A percentile compares a stretch with the other conserved stretches of the same genome.
Conservation (phyloP, 768 basidiomycete species). For the button mushroom (Agaricus bisporus) region DNA sequence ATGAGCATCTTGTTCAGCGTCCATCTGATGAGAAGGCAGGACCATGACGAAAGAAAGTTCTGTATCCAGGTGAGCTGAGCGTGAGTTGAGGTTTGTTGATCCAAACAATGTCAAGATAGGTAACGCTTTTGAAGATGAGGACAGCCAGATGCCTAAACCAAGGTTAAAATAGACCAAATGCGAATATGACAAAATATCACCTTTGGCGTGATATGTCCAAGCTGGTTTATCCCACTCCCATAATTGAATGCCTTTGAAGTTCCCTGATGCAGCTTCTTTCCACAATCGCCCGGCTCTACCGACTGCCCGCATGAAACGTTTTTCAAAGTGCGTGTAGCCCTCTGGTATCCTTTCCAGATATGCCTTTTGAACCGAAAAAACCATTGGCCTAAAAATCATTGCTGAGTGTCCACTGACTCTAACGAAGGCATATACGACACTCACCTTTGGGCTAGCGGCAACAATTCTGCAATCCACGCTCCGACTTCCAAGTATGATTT, state of each 20-base stretch:
- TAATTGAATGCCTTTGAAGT: slow-evolving; percentile 52
- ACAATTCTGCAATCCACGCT: slow-evolving; percentile 65
- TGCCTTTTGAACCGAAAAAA: slow-evolving; percentile 82
- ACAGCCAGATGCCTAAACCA: slow-evolving; percentile 75
- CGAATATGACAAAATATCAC: slow-evolving; percentile 29
- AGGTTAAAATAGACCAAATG: neutral
- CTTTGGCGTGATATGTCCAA: slow-evolving; percentile 99
- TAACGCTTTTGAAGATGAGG: slow-evolving; percentile 40
- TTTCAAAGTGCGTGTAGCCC: slow-evolving; percentile 86
- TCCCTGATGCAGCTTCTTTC: slow-evolving; percentile 19
- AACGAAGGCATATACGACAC: slow-evolving; percentile 12
- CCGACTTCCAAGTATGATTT: slow-evolving; percentile 53
- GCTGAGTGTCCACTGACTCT: slow-evolving; percentile 1
- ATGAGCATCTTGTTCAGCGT: slow-evolving; percentile 13
- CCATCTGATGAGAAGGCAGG: slow-evolving; percentile 40
- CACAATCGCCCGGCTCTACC: slow-evolving; percentile 38
- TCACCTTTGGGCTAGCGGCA: slow-evolving; percentile 81
- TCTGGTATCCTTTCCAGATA: slow-evolving; percentile 94
- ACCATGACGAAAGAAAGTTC: slow-evolving; percentile 86
- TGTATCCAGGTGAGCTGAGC: slow-evolving; percentile 86
- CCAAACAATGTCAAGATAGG: slow-evolving; percentile 84
- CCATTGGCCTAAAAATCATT: slow-evolving; percentile 74
- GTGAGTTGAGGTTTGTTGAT: slow-evolving; percentile 90
- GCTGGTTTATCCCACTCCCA: slow-evolving; percentile 83
- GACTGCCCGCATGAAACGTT: slow-evolving; percentile 72